Base-by-base conservation (phyloP, 2,329 filamentous ascomycete species). In the Chrysosphaeria jannelii region DNA sequence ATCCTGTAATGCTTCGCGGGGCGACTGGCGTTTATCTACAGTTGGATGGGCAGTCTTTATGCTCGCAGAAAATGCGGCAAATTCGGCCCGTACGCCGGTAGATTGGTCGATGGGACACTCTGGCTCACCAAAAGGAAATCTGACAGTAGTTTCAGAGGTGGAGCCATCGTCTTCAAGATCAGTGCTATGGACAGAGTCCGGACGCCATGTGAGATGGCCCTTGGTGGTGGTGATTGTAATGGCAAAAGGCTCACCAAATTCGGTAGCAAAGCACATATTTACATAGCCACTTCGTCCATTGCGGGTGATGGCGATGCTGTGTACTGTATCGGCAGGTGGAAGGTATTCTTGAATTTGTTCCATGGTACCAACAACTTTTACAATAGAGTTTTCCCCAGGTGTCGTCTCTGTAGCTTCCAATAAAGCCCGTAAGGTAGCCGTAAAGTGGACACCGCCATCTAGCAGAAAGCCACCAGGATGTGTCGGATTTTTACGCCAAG, bases 391-490 rank as follows among this genome's bases (percentile, higher is more conserved):
- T 14, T 10, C 12, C 20, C 10, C 14, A 12, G 11, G 14, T 11
- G 19, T 13, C 8, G 21, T 39, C 10, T 46, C 44, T 4, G 46
- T 44, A 1, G 41, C 29, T 10, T 49, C 46, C 3, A 76, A 44
- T 20, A 79, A 36, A 15, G 57, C 39, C 10, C 70, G 48, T 23
- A 66, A 50, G 0, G 45, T 62, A 6, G 70, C 70, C 5, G 64
- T 47, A 29, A 59, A 65, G 40, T 79, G 72, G 13, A 79, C 67
- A 20, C 72, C 71, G 9, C 60, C 68, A 35, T 79, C 71, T 3
- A 79, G 55, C 25, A 78, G 39, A 37, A 76, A 78, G 0, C 72
- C 71, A 25, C 71, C 72, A 41, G 76, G 69, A 37, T 74, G 58
- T 24, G 56, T 49, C 2, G 71, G 70, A 26, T 45, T 53, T 39